A percentile compares a stretch with the other conserved stretches of the same genome.
Evolutionary conservation across 192 early-diverging fungal species (phyloP).

Genomic region (Dimargaris cristalligena): DNA sequence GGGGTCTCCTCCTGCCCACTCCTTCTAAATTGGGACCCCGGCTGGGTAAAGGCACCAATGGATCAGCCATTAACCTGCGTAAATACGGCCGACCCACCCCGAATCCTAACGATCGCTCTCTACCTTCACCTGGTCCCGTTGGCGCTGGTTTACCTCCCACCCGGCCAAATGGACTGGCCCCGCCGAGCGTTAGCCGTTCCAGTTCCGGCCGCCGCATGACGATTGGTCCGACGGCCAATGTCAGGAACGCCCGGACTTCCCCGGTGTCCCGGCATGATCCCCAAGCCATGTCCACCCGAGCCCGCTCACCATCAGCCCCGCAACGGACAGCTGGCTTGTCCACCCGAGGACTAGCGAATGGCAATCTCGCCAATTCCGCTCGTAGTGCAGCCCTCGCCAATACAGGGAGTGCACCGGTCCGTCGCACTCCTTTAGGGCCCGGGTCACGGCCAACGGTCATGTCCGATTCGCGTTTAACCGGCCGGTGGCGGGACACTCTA

Average conservation of each 20-base stretch:
- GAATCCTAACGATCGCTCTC: not conserved
- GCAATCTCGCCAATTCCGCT: no score
- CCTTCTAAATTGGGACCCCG: not conserved
- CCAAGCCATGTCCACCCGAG: no score
- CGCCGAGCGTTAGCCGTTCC: not conserved
- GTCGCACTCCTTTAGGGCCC: no score
- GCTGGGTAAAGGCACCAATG: not conserved
- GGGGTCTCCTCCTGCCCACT: not conserved
- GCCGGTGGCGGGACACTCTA: not conserved
- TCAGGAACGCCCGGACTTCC: not conserved
- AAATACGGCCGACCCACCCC: not conserved
- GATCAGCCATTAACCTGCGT: not conserved
- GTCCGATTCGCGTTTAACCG: no score
- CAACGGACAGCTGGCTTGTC: not conserved
- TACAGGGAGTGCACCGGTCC: no score
- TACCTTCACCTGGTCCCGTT: not conserved
- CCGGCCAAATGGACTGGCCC: no score
- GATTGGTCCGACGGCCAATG: not conserved
- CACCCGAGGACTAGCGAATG: not conserved
- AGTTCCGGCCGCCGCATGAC: not conserved
- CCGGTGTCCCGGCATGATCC: no score
- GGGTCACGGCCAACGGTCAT: no score
- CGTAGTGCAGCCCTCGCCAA: no score
- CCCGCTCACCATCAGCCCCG: constrained; percentile 1
- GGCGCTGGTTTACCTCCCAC: no score